Evolutionary conservation across 2,329 filamentous ascomycete genomes (phyloP).

Genomic region (Drechslerella stenobrocha): DNA sequence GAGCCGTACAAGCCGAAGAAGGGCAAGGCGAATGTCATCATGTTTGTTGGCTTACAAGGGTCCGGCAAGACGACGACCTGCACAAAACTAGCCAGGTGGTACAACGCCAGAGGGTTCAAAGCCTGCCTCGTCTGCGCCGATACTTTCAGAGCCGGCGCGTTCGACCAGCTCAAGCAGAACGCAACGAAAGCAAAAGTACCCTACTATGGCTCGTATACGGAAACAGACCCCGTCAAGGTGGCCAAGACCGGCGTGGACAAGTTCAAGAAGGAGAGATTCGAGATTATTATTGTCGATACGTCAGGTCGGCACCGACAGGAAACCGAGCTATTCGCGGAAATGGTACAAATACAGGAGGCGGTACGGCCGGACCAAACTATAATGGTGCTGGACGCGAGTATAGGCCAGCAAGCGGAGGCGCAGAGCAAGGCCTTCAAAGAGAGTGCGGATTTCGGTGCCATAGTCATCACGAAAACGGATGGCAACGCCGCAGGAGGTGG

Average conservation of each 20-base stretch:
- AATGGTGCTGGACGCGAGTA: slow-evolving; percentile 95
- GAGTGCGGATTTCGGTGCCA: slow-evolving; percentile 92
- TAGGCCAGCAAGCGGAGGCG: slow-evolving; percentile 91
- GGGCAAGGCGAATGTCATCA: slow-evolving; percentile 93
- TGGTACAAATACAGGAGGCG: slow-evolving; percentile 92
- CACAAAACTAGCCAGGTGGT: slow-evolving; percentile 93
- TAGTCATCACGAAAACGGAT: slow-evolving; percentile 98
- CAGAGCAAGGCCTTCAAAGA: slow-evolving; percentile 98
- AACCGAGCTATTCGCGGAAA: slow-evolving; percentile 91
- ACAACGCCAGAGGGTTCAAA: slow-evolving; percentile 89
- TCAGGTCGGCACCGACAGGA: slow-evolving; percentile 94
- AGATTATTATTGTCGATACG: slow-evolving; percentile 98
- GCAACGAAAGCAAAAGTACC: slow-evolving; percentile 98
- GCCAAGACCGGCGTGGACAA: slow-evolving; percentile 95
- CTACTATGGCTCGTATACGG: slow-evolving; percentile 94
- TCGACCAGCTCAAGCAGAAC: slow-evolving; percentile 98
- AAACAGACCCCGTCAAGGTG: slow-evolving; percentile 92
- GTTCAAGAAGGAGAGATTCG: slow-evolving; percentile 98
- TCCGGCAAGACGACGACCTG: slow-evolving; percentile 98
- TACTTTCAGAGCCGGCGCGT: slow-evolving; percentile 96
- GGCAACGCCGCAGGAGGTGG: slow-evolving; percentile 93
- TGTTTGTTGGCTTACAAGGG: slow-evolving; percentile 98
- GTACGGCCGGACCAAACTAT: slow-evolving; percentile 94
- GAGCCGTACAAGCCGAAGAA: slow-evolving; percentile 97
- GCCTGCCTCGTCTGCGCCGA: slow-evolving; percentile 94